Evolutionary conservation across 2,329 filamentous ascomycete genomes (phyloP), one percentile per base, ranked within the genome.

Genomic region (Colletotrichum godetiae): DNA sequence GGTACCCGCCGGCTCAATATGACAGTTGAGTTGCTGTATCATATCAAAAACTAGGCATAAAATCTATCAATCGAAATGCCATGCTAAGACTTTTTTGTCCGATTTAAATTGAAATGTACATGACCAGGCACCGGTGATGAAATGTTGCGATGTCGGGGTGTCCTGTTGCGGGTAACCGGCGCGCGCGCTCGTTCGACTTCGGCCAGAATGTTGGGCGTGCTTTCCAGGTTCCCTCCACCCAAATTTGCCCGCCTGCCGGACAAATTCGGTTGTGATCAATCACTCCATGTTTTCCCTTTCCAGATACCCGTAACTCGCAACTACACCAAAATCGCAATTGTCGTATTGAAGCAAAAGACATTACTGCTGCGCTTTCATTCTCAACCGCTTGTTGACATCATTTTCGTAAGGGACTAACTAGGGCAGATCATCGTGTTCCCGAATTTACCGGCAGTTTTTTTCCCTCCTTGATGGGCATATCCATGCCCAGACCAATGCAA

Each of bases 211-310:
- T 65, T 66, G 67, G 60, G 67, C 67, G 70, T 73, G 70, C 67
- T 57, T 24, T n/a, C 42, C 42, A 49, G 42, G 42, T 49, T 66
- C 60, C 70, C 60, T 73, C 70, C 66, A 66, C 70, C 70, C 67
- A 73, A 73, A 73, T 73, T 71, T 73, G 71, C 71, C 71, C 67
- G 71, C 67, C 61, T 42, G 35, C 71, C 71, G 71, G 71, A 71
- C 71, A 73, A 73, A 71, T 49, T 71, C 60, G 71, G 71, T 73
- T 73, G 49, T 71, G 67, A 71, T 66, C 37, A 42, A 19, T 42
- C 60, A 49, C 49, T 65, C 71, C 60, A 73, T 71, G 46, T 42
- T 2, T 57, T 59, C 56, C 67, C 70, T 55, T 65, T 37, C 22
- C 71, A 60, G 19, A 31, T 73, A 56, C 67, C 15, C 42, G 15